Base-by-base conservation (phyloP, 1,284 basidiomycete species). In the Pascua sp. region DNA sequence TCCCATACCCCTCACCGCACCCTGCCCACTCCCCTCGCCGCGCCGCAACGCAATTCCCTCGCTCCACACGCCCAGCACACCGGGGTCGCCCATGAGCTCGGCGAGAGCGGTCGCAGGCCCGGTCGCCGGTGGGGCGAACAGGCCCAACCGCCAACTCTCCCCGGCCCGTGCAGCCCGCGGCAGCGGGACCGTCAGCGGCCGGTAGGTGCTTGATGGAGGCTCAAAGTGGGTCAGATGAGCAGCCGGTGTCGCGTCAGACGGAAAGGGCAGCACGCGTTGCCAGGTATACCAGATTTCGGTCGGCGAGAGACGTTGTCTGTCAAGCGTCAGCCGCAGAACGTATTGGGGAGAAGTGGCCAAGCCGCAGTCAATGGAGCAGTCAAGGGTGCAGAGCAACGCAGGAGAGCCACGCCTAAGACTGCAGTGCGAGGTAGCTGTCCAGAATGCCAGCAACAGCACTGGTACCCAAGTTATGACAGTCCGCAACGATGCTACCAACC, bases 181-280 rank as follows among this genome's bases (percentile, higher is more conserved):
- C 4, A 84, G 77, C 0, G 86, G 83, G 0, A 93, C 80, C 1
- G 80, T 71, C 1, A 91, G 79, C 49, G 85, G 83, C 67, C 88
- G 89, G 78, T 91, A 91, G 8, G 86, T 85, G 48, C 81, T 85
- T 17, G 78, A 77, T 42, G 81, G 79, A 11, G 82, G 81, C 80
- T 83, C 47, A 51, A 70, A 92, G 1, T 83, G 86, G 4, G 88
- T 91, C 17, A 91, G 73, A 63, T 89, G 88, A n/a, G 67, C 62
- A 0, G 83, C 37, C 3, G n/a, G 41, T 7, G 41, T 57, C 8
- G 49, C 48, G 13, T 15, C 15, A 8, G 56, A 37, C 5, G 41
- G 41, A 1, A 54, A 24, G 8, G 66, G 66, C 2, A 49, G 43
- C 8, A 66, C 15, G 8, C 67, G 60, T 49, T 76, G 71, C 73